Base-by-base conservation (phyloP, 371 early-diverging fungal species). In the Saksenaea oblongispora region DNA sequence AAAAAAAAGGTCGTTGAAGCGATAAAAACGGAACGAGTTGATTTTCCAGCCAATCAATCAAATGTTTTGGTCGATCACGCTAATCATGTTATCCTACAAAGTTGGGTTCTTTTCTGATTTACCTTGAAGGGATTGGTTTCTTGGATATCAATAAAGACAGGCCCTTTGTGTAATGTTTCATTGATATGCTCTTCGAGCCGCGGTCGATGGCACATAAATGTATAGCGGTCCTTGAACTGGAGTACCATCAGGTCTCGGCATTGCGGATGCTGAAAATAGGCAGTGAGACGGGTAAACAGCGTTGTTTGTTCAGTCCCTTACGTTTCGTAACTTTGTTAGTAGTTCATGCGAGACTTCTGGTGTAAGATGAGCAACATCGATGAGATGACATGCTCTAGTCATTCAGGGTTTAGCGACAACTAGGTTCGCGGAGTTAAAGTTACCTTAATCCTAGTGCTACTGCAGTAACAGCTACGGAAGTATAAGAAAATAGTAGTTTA, bases 181-280 rank as follows among this genome's bases (percentile, higher is more conserved):
- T 56, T 24, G 28, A 70, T 24, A 54, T 76, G 76, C 36, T 70
- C 34, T 34, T 62, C 54, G 9, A 81, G 56, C 31, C 59, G 61
- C 3, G 51, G 22, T 15, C 54, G 67, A 57, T 81, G 70, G 56
- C 76, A 72, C 41, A 81, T 28, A 65, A 81, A 81, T 15, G 75
- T 81, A 57, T 71, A 78, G 36, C 75, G 63, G 67, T 81, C 72
- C 58, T 66, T 69, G 41, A 81, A 78, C 42, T 78, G 78, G 10
- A 81, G 55, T 24, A 77, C 27, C 15, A 67, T 42, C 14, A 80
- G 64, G 18, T 56, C 54, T 31, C 64, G 61, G 26, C 69, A 34
- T 34, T 56, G 17, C 56, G 64, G 57, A 34, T 66, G 56, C 66
- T 58, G 26, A 41, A 31, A 41, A 42, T 11, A 36, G 37, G 11